These are phyloP conservation scores for Ceratocystis albifundus DNA, from an alignment of 2,329 filamentous ascomycete genomes.

Conservation along the genomic window DNA sequence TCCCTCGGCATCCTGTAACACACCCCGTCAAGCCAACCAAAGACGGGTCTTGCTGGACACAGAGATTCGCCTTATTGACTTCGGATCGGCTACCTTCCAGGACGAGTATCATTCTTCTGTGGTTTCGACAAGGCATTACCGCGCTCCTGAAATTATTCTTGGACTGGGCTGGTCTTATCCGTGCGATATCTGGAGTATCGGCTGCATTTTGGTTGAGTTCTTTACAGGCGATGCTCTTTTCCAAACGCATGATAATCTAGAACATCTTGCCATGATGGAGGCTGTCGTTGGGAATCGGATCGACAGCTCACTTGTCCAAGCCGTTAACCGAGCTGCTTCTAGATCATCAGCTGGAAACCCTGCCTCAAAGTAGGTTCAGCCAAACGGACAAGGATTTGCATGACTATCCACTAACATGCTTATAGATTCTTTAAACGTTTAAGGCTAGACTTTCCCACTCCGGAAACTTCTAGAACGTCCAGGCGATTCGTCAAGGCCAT, in stretches of 20 bases:
- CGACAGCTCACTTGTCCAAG: conserved; percentile 46
- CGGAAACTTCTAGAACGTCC: conserved; percentile 53
- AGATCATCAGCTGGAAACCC: conserved; percentile 46
- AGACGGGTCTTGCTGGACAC: conserved; percentile 55
- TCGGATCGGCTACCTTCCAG: conserved; percentile 60
- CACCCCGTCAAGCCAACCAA: conserved; percentile 50
- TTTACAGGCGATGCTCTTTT: conserved; percentile 61
- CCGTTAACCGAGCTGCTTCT: conserved; percentile 45
- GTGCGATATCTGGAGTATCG: conserved; percentile 64
- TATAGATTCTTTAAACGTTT: conserved; percentile 54
- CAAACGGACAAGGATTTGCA: background rate
- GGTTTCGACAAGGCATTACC: conserved; percentile 58
- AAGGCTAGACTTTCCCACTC: conserved; percentile 52
- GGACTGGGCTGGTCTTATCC: conserved; percentile 60
- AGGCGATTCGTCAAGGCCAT: conserved; percentile 59
- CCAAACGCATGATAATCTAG: conserved; percentile 61
- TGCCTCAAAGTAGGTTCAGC: conserved; percentile 48
- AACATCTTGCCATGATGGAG: conserved; percentile 68
- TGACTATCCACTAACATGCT: background rate
- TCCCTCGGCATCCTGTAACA: conserved; percentile 52
- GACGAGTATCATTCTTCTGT: conserved; percentile 63
- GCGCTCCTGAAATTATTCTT: conserved; percentile 59
- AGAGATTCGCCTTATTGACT: conserved; percentile 59
- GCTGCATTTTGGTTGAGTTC: conserved; percentile 60
- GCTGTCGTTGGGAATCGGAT: conserved; percentile 50